A percentile compares a stretch with the other conserved stretches of the same genome.
Conservation (phyloP, 2,329 filamentous ascomycete species). For the Rhynchosporium graminicola region DNA sequence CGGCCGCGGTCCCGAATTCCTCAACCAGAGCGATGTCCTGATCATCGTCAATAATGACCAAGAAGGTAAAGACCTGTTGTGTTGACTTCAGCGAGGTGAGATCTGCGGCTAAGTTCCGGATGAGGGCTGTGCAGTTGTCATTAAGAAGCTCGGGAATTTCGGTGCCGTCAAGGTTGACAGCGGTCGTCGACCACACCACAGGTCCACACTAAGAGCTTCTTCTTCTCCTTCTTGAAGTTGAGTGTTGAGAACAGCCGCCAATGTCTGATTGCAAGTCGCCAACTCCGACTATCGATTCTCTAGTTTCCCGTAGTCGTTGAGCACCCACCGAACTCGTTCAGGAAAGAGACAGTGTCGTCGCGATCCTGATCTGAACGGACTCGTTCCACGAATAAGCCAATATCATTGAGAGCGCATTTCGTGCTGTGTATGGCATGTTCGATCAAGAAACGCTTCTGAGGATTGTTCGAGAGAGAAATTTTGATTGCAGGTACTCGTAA, state of each 20-base stretch:
- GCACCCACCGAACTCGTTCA: slow-evolving; percentile 21
- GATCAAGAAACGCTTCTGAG: slow-evolving; percentile 16
- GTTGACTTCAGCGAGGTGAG: too few species aligned
- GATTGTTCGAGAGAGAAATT: slow-evolving; percentile 10
- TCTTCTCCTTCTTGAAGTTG: too few species aligned
- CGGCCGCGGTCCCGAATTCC: too few species aligned
- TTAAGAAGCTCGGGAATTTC: too few species aligned
- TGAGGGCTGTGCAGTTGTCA: too few species aligned
- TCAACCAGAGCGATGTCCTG: too few species aligned
- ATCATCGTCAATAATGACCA: too few species aligned
- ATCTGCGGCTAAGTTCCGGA: too few species aligned
- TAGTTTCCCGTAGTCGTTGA: slow-evolving; percentile 22
- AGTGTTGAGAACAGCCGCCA: slow-evolving; percentile 17
- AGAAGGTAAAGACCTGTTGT: too few species aligned
- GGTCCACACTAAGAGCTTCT: too few species aligned
- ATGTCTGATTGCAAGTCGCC: slow-evolving; percentile 18
- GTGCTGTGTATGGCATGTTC: slow-evolving; percentile 9
- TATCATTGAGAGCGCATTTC: slow-evolving; percentile 21
- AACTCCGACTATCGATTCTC: slow-evolving; percentile 20
- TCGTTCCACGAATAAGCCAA: slow-evolving; percentile 21
- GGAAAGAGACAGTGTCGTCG: slow-evolving; percentile 18
- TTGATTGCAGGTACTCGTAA: slow-evolving; percentile 14
- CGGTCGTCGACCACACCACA: too few species aligned
- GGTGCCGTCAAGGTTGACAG: too few species aligned
- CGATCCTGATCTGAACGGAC: slow-evolving; percentile 17